Percentiles rank a stretch among this genome's conserved stretches.
Conservation (phyloP, 768 basidiomycete species). For the Rubroboletus satanas region DNA sequence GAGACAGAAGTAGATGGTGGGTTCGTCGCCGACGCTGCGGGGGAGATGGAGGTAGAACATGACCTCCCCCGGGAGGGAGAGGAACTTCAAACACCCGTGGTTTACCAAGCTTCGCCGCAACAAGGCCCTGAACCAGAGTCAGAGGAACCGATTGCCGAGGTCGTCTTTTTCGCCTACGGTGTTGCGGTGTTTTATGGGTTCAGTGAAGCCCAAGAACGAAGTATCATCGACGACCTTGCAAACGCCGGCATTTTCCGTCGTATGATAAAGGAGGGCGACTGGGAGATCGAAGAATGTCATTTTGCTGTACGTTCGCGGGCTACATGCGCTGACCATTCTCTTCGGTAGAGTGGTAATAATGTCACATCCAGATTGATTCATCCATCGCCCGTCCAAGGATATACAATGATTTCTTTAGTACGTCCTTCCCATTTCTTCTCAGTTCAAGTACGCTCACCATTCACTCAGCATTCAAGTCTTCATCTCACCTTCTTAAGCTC, state of each 20-base stretch:
- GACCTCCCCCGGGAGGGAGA: conserved; percentile 1
- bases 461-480: conserved; percentile 77
- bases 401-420: conserved; percentile 96
- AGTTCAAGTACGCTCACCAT: background rate
- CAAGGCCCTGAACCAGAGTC: conserved; percentile 8
- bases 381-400: conserved; percentile 83
- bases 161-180: conserved; percentile 81
- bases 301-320: conserved; percentile 51
- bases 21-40: conserved; percentile 12
- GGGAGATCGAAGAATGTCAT: conserved; percentile 95
- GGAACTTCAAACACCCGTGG: background rate
- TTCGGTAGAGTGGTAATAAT: background rate
- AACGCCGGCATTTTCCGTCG: conserved; percentile 66
- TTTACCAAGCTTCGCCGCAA: background rate
- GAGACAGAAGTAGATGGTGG: conserved; percentile 14
- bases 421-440: conserved; percentile 27
- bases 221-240: conserved; percentile 80
- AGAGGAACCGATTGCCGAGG: conserved; percentile 61
- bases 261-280: conserved; percentile 59
- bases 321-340: background rate
- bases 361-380: conserved; percentile 63
- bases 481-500: conserved; percentile 84
- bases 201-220: conserved; percentile 69
- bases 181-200: conserved; percentile 93
- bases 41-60: conserved; percentile 14